Evolutionary conservation across 768 basidiomycete species (phyloP).

Genomic region (Xerocomellus intermedius): DNA sequence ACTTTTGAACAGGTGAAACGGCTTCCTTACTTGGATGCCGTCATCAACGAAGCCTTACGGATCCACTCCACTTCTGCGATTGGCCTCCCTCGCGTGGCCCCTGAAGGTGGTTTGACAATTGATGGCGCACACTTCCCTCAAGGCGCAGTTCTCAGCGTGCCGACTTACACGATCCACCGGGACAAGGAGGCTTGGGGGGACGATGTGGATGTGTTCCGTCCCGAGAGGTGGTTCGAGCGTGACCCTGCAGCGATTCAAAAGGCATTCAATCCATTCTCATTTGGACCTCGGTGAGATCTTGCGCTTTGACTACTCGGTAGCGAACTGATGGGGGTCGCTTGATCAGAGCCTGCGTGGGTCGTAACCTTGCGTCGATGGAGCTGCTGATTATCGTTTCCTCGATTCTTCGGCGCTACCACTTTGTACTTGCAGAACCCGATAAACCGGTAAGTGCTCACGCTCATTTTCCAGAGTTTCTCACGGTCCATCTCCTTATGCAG

Average conservation of each 20-base stretch:
- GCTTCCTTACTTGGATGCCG: slow-evolving; percentile 79
- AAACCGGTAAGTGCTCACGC: slow-evolving; percentile 44
- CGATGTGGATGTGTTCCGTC: slow-evolving; percentile 70
- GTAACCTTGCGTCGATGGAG: slow-evolving; percentile 79
- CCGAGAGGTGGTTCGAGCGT: slow-evolving; percentile 83
- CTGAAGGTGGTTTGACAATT: slow-evolving; percentile 68
- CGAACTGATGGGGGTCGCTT: slow-evolving; percentile 3
- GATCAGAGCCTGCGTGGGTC: slow-evolving; percentile 75
- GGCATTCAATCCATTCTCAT: slow-evolving; percentile 84
- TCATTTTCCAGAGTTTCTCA: slow-evolving; percentile 3
- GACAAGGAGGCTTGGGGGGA: slow-evolving; percentile 72
- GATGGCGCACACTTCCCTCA: slow-evolving; percentile 55
- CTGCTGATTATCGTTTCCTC: slow-evolving; percentile 79
- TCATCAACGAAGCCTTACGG: slow-evolving; percentile 83
- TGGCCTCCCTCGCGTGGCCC: slow-evolving; percentile 79
- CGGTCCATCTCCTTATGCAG: slow-evolving; percentile 35
- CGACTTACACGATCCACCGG: slow-evolving; percentile 82
- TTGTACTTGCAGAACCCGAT: slow-evolving; percentile 62
- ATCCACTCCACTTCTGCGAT: slow-evolving; percentile 81
- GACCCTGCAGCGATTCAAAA: slow-evolving; percentile 60
- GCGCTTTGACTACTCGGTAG: not conserved
- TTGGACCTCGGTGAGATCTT: slow-evolving; percentile 63
- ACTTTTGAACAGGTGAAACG: slow-evolving; percentile 69
- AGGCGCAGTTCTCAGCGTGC: slow-evolving; percentile 77
- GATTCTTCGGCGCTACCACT: slow-evolving; percentile 71